These are phyloP conservation scores for Rhododendron ferrugineum DNA, from an alignment of 148 eudicot species.

Conservation along the genomic window DNA sequence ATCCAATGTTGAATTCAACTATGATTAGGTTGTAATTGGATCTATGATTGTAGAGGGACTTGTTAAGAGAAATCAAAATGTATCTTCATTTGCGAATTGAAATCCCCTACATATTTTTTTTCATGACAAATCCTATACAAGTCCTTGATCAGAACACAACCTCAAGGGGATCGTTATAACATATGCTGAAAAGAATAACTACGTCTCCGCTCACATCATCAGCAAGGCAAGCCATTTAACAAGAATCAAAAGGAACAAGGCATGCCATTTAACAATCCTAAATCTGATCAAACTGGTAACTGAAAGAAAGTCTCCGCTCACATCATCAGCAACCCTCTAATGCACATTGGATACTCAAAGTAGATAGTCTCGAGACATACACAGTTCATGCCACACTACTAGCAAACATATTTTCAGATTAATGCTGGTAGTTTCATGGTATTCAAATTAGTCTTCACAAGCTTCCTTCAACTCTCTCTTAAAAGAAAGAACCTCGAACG, in stretches of 20 bases:
- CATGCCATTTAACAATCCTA: not conserved
- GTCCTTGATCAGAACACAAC: not conserved
- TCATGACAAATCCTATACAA: not conserved
- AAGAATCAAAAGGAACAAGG: not conserved
- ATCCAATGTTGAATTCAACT: not conserved
- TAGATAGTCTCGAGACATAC: not conserved
- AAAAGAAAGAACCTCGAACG: not conserved
- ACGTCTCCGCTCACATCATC: not conserved
- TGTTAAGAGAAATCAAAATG: not conserved
- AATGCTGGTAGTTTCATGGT: not conserved
- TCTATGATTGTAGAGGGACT: not conserved
- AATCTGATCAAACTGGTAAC: not conserved
- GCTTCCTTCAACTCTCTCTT: not conserved
- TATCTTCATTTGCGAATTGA: not conserved
- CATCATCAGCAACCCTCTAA: conserved; percentile 3
- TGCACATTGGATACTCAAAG: not conserved
- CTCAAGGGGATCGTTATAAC: not conserved
- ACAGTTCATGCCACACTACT: not conserved
- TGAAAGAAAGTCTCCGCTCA: not conserved
- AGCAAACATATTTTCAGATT: not conserved
- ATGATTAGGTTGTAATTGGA: not conserved
- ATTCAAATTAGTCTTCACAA: conserved; percentile 1
- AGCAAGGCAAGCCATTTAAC: not conserved
- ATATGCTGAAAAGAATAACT: not conserved
- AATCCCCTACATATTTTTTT: not conserved